A percentile compares a stretch with the other conserved stretches of the same genome.
Conservation (phyloP, 179 eudicot genomes). For the Drosera spatulata region DNA sequence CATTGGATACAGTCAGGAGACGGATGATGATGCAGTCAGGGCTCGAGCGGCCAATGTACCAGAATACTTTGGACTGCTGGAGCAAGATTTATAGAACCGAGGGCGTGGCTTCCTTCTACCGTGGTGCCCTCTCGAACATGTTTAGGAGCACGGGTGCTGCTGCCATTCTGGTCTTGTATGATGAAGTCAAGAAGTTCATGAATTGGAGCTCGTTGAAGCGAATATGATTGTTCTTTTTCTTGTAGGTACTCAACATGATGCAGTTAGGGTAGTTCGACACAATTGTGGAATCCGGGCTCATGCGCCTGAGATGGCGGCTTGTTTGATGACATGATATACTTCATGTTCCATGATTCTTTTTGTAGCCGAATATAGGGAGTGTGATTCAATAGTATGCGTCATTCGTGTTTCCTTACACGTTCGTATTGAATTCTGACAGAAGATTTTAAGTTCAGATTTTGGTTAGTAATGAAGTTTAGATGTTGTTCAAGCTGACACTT, state of each 20-base stretch:
- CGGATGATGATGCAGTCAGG: slow-evolving; percentile 99
- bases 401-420: no score
- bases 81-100: slow-evolving; percentile 61
- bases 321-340: no score
- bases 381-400: no score
- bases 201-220: slow-evolving; percentile 28
- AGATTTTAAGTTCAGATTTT: no score
- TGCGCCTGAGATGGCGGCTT: no score
- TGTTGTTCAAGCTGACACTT: no score
- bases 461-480: no score
- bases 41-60: slow-evolving; percentile 52
- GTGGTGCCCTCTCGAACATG: slow-evolving; percentile 82
- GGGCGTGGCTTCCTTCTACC: slow-evolving; percentile 70
- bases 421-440: no score
- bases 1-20: slow-evolving; percentile 88
- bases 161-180: slow-evolving; percentile 87
- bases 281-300: no score
- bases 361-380: no score
- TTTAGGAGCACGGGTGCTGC: slow-evolving; percentile 97
- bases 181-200: slow-evolving; percentile 83
- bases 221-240: slow-evolving; percentile 6
- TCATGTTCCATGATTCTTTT: no score
- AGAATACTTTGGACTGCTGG: slow-evolving; percentile 78
- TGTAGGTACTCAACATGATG: slow-evolving; percentile 3
- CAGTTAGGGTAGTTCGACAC: neutral